Conservation (phyloP, 2,329 filamentous ascomycete species). For the Mycosphaerelloides madeirae region DNA sequence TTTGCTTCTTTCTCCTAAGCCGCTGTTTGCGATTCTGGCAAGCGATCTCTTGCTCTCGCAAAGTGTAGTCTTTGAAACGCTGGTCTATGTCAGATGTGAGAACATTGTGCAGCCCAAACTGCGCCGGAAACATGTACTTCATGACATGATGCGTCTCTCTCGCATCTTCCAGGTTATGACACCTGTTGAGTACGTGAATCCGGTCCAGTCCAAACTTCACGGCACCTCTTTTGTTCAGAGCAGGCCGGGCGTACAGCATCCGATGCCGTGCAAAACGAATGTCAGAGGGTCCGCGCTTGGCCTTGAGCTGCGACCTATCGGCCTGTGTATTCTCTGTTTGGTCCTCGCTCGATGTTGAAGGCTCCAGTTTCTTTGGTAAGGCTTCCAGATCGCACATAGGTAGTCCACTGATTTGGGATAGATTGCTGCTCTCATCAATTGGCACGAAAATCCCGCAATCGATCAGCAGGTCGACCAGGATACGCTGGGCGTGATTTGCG, state of each 20-base stretch:
- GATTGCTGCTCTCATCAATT: slow-evolving; percentile 59
- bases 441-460: slow-evolving; percentile 71
- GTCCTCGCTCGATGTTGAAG: not conserved
- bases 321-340: not conserved
- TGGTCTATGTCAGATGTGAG: slow-evolving; percentile 72
- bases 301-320: not conserved
- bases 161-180: slow-evolving; percentile 44
- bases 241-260: slow-evolving; percentile 78
- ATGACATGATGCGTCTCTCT: slow-evolving; percentile 64
- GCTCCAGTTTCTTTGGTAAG: not conserved
- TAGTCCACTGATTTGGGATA: slow-evolving; percentile 73
- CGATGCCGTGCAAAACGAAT: slow-evolving; percentile 75
- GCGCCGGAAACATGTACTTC: slow-evolving; percentile 90
- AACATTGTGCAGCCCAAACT: slow-evolving; percentile 89
- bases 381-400: slow-evolving; percentile 47
- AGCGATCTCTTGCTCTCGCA: slow-evolving; percentile 76
- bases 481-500: slow-evolving; percentile 67
- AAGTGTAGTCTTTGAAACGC: slow-evolving; percentile 75
- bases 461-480: slow-evolving; percentile 72
- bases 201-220: slow-evolving; percentile 72
- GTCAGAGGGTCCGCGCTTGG: slow-evolving; percentile 17
- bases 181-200: slow-evolving; percentile 79
- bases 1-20: not conserved
- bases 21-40: slow-evolving; percentile 5
- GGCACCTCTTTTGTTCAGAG: slow-evolving; percentile 61